Evolutionary conservation across 2,329 filamentous ascomycete genomes (phyloP).

Genomic region (Fusarium sp.): DNA sequence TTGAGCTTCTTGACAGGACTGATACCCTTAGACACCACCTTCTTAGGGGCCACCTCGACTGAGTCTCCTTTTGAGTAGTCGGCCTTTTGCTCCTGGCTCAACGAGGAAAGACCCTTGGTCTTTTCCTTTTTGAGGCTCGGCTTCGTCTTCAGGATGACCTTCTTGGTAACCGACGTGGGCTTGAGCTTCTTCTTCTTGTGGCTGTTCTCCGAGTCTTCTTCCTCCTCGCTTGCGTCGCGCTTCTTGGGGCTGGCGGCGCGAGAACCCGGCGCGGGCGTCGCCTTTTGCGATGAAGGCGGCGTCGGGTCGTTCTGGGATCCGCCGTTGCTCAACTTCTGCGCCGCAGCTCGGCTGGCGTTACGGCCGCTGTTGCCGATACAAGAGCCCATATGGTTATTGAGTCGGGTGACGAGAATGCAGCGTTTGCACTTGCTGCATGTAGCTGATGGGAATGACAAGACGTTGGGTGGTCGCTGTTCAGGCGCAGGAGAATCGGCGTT

Average conservation of each 20-base stretch:
- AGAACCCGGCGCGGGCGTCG: constrained; percentile 67
- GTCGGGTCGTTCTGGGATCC: constrained; percentile 67
- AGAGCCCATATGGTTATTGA: constrained; percentile 77
- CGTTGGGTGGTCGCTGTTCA: constrained; percentile 69
- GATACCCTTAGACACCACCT: constrained; percentile 50
- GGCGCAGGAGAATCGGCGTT: constrained; percentile 62
- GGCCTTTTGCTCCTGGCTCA: constrained; percentile 62
- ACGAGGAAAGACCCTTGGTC: constrained; percentile 61
- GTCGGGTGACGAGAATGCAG: constrained; percentile 72
- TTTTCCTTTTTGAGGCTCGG: constrained; percentile 65
- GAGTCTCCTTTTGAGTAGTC: constrained; percentile 45
- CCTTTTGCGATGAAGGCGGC: constrained; percentile 72
- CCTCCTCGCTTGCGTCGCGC: constrained; percentile 67
- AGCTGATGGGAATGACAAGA: constrained; percentile 73
- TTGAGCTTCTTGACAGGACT: constrained; percentile 58
- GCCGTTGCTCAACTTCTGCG: constrained; percentile 72
- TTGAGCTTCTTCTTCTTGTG: constrained; percentile 72
- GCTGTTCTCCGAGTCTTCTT: constrained; percentile 62
- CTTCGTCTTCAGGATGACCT: constrained; percentile 68
- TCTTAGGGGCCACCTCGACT: constrained; percentile 51
- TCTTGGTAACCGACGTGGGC: constrained; percentile 58
- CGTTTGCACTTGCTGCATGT: constrained; percentile 77
- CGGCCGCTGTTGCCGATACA: constrained; percentile 75
- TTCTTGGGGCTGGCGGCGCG: constrained; percentile 67
- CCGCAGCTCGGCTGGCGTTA: constrained; percentile 71